Base-by-base conservation (phyloP, 352 stramenopile genomes). In the Globisporangium canariense region DNA sequence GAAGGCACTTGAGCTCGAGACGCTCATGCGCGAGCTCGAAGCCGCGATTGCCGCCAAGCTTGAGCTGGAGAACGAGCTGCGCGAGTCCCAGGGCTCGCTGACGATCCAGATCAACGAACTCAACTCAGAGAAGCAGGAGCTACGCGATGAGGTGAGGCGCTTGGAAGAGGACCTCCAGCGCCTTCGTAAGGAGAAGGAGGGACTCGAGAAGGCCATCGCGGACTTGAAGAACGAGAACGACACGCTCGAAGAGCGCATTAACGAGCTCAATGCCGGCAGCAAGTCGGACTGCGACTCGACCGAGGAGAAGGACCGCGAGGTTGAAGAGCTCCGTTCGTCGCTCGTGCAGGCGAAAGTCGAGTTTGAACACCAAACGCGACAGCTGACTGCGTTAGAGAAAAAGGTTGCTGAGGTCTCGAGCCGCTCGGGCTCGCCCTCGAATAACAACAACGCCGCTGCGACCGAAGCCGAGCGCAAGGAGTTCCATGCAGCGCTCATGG, bases 211-310 rank as follows among this genome's bases (percentile, higher is more conserved):
- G 13, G 74, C 78, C 8, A 70, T 86, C 36, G 69, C 68, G 1
- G 79, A 84, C 56, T 61, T 82, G 14, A 83, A 79, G 73, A 74
- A 64, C 7, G 78, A 88, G 64, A 86, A 88, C 51, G 75, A 88
- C 20, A 77, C 78, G 40, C 64, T 88, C 18, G 77, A 85, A 57
- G 77, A 86, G 62, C 75, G 79, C 16, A 79, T 88, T n/a, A 65
- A 74, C 46, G 74, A 85, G 20, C 58, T 88, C 7, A 60, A 79
- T 32, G 66, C 74, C 22, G 4, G 32, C 32, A 70, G 58, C 51
- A 80, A 80, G 47, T 71, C 69, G 1, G 78, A 83, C 38, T 49
- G 50, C 20, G 78, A 85, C 14, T 68, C 73, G 14, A 63, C n/a
- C 32, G 72, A 76, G 47, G 72, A 82, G 30, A 84, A 80, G 22